These are phyloP conservation scores for Lepidium sativum DNA, from an alignment of 345 rosid genomes.

Conservation along the genomic window DNA sequence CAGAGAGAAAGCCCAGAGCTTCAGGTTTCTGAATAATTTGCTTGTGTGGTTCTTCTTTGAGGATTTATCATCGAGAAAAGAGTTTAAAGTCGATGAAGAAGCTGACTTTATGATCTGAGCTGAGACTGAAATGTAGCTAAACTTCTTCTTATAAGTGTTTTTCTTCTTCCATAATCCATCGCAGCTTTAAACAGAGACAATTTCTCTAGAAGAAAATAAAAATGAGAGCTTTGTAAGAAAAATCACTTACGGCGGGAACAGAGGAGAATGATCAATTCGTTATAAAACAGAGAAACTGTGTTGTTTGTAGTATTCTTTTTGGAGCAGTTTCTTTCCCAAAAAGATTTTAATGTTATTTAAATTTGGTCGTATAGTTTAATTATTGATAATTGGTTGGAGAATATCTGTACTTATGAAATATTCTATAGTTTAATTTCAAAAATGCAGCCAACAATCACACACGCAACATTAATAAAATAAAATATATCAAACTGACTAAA, in stretches of 20 bases:
- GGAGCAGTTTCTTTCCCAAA: not conserved
- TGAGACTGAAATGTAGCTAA: conserved; percentile 49
- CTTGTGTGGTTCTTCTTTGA: conserved; percentile 23
- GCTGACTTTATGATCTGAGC: conserved; percentile 45
- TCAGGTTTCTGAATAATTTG: conserved; percentile 37
- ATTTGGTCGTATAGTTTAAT: not conserved
- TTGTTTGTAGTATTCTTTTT: not conserved
- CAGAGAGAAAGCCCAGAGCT: conserved; percentile 45
- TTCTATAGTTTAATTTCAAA: not conserved
- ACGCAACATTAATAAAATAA: not conserved
- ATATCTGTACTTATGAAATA: not conserved
- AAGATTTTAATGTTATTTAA: conserved; percentile 10
- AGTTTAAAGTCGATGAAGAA: conserved; percentile 53
- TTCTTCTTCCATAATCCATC: conserved; percentile 37
- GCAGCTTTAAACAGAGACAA: not conserved
- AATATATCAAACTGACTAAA: not conserved
- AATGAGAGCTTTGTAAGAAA: not conserved
- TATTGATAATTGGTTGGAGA: conserved; percentile 2
- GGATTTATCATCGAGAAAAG: conserved; percentile 36
- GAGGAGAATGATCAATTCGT: not conserved
- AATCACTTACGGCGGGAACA: conserved; percentile 25
- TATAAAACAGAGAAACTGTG: not conserved
- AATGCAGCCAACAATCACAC: conserved; percentile 9
- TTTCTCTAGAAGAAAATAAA: not conserved
- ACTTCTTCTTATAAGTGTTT: conserved; percentile 28